These are phyloP conservation scores for Botryotinia narcissicola DNA, from an alignment of 2,329 filamentous ascomycete species.

Conservation along the genomic window DNA sequence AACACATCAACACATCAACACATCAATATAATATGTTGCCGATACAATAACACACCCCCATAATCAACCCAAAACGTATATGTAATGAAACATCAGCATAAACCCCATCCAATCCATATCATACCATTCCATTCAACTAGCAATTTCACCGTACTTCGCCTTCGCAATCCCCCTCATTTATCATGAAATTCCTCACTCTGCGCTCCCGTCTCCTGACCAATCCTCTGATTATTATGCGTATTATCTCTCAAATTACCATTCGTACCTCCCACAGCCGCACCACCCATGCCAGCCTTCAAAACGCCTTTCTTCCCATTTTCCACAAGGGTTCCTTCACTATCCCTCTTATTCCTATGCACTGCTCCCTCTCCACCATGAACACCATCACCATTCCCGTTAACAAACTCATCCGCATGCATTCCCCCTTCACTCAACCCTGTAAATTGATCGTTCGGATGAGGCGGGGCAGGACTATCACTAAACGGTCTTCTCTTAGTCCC, in stretches of 20 bases:
- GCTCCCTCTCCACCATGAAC: not conserved
- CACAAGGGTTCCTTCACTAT: slow-evolving; percentile 5
- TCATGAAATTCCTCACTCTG: not conserved
- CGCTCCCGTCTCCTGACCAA: not conserved
- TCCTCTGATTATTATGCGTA: slow-evolving; percentile 1
- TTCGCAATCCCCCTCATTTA: not conserved
- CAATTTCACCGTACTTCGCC: not conserved
- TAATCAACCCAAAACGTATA: not conserved
- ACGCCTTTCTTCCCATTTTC: not conserved
- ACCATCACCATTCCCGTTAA: not conserved
- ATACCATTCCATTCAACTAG: not conserved
- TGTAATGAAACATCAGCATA: not conserved
- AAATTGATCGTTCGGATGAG: slow-evolving; percentile 32
- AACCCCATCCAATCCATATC: not conserved
- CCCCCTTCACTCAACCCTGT: not conserved
- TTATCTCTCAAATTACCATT: not conserved
- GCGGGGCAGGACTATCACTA: slow-evolving; percentile 25
- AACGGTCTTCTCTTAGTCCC: slow-evolving; percentile 20
- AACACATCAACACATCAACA: not conserved
- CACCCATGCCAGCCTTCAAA: not conserved
- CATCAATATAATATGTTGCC: not conserved
- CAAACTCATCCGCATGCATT: slow-evolving; percentile 7
- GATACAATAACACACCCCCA: not conserved
- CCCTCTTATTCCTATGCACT: not conserved
- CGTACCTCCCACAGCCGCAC: not conserved